Conservation (phyloP, 2,329 filamentous ascomycete genomes). For the Zymoseptoria crescenta region DNA sequence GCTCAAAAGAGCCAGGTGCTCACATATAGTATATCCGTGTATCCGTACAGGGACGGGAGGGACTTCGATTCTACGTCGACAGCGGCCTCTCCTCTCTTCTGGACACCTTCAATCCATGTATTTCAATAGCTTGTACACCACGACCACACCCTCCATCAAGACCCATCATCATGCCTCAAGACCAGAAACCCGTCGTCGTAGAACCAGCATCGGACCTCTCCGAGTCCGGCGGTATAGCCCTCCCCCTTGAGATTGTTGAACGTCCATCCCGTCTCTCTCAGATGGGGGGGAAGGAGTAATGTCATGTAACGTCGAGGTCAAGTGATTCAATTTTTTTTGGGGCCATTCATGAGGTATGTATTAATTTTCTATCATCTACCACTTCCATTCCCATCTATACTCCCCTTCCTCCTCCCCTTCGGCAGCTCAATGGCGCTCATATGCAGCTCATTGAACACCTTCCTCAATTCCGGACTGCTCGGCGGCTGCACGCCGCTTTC, state of each 20-base stretch:
- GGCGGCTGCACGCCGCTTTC: slow-evolving; percentile 1
- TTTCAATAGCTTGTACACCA: neutral
- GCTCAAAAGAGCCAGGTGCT: neutral
- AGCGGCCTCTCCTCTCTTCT: neutral
- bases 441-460: slow-evolving; percentile 9
- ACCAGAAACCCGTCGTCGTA: slow-evolving; percentile 42
- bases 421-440: slow-evolving; percentile 12
- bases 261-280: too few species aligned
- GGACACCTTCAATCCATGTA: neutral
- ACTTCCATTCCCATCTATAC: neutral
- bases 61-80: too few species aligned
- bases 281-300: too few species aligned
- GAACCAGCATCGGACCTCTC: slow-evolving; percentile 43
- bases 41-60: neutral
- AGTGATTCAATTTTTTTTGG: neutral
- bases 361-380: neutral
- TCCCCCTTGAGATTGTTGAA: too few species aligned
- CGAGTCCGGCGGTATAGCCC: slow-evolving; percentile 32
- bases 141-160: too few species aligned
- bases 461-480: slow-evolving; percentile 9
- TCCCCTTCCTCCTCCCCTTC: slow-evolving; percentile 1
- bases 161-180: slow-evolving; percentile 14
- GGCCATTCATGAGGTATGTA: neutral
- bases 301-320: too few species aligned
- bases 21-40: neutral